Base-by-base conservation (phyloP, 805 yeast genomes). In the Wickerhamomyces subpelliculosus region DNA sequence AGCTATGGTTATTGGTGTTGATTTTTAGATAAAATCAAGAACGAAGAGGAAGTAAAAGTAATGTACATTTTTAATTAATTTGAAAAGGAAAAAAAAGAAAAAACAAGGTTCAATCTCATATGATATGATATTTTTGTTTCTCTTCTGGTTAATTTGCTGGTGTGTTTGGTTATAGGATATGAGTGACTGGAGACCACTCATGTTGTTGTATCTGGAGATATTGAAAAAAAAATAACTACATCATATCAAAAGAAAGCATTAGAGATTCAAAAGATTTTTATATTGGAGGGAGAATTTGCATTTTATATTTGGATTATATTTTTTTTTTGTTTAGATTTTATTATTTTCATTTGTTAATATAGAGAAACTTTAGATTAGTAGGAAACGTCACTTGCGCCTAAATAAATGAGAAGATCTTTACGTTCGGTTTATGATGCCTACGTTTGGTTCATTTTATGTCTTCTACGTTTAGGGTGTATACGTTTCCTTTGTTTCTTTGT, bases 1-100 rank as follows among this genome's bases (percentile, higher is more conserved):
- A 60, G 96, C 97, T 39, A 84, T 93, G 95, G 98, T 94, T 47
- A 80, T 93, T 65, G 97, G 97, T 58, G 88, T 86, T 55, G 96
- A 87, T 60, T 78, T 82, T 47, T 84, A 47, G 52, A 25, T 18
- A 18, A 25, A 20, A 25, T n/a, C n/a, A n/a, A n/a, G n/a, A n/a
- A n/a, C n/a, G n/a, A n/a, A n/a, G n/a, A n/a, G n/a, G n/a, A n/a
- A n/a, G n/a, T n/a, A n/a, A n/a, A n/a, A n/a, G n/a, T n/a, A n/a
- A n/a, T n/a, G n/a, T n/a, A n/a, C n/a, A n/a, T n/a, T n/a, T n/a
- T n/a, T n/a, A n/a, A n/a, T n/a, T n/a, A n/a, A n/a, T n/a, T n/a
- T n/a, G 8, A 11, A 27, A 7, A 10, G 13, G 24, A 33, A 27
- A 96, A 87, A 60, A 77, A 81, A 48, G 84, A 47, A 52, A 33